Percentiles rank a stretch among this genome's conserved stretches.
Evolutionary conservation across 139 green algal species (phyloP).

Genomic region (Chlorella sorokiniana): DNA sequence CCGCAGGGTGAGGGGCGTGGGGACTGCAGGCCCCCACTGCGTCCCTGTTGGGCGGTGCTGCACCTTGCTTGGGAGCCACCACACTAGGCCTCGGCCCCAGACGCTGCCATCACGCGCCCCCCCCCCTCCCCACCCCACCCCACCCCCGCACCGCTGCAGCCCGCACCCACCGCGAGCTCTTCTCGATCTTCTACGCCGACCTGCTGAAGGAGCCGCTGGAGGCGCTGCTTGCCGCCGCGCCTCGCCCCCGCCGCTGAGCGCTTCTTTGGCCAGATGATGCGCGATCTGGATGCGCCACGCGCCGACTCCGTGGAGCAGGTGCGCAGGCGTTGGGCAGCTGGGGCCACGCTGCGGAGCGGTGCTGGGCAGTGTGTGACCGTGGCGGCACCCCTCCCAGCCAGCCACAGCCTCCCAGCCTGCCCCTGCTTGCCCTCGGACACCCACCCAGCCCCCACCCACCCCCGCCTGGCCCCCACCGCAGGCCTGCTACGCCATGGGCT

Average conservation of each 20-base stretch:
- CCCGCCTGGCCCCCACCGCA: slow-evolving; percentile 27
- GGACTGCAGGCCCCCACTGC: too few relatives aligned
- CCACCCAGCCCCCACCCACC: neutral
- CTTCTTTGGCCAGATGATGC: slow-evolving; percentile 83
- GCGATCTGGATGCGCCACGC: slow-evolving; percentile 65
- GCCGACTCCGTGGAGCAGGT: slow-evolving; percentile 48
- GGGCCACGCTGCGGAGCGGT: neutral
- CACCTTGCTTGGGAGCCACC: neutral
- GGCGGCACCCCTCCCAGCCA: neutral
- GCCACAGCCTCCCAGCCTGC: neutral
- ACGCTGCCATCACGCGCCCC: neutral
- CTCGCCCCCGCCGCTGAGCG: slow-evolving; percentile 53
- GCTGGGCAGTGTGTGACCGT: neutral
- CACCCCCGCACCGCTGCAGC: slow-evolving; percentile 14
- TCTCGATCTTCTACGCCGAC: slow-evolving; percentile 82
- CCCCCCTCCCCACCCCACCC: neutral
- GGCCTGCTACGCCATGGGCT: slow-evolving; percentile 88
- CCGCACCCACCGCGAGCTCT: slow-evolving; percentile 84
- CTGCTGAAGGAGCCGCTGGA: slow-evolving; percentile 70
- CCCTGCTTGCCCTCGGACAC: too few relatives aligned
- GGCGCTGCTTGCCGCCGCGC: slow-evolving; percentile 57
- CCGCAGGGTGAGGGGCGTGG: slow-evolving; percentile 71
- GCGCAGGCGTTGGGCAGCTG: neutral
- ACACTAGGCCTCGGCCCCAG: neutral
- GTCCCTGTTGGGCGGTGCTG: too few relatives aligned